Base-by-base conservation (phyloP, 805 yeast genomes). In the Hagleromyces aurorensis region DNA sequence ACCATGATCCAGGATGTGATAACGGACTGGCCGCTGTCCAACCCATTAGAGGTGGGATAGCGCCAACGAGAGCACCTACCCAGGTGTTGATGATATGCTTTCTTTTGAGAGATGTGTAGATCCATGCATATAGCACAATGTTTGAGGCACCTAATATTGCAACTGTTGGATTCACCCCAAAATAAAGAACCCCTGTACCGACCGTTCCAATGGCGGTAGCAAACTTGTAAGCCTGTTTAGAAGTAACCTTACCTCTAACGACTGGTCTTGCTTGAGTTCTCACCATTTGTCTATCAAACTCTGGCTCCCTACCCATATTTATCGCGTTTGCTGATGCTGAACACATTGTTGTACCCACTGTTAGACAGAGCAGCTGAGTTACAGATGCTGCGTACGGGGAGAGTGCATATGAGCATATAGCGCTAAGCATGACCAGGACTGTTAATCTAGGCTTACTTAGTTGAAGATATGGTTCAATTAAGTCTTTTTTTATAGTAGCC, bases 21-120 rank as follows among this genome's bases (percentile, higher is more conserved):
- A 87, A 59, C 1, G 86, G 72, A 3, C 84, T 74, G 8, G 95
- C 81, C 0, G 89, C 85, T 2, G 95, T 96, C 98, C 98, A 91
- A 2, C 98, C 98, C 98, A 91, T 91, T 29, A 91, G 67, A 13
- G 98, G 98, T 0, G 98, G 98, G 26, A 91, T 82, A 0, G 96
- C 98, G 4, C 98, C 98, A 4, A 91, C 98, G n/a, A 91, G 55
- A 0, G 98, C 98, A 12, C 98, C 98, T 3, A 91, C 91, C 98
- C 98, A 91, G 1, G 98, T 91, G 56, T 91, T 91, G 22, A 82
- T 54, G 29, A 91, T 89, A 14, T 83, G 77, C 36, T 67, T 72
- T 33, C 98, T 69, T 52, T 91, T 91, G 53, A 91, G 61, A 0
- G 96, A 79, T 0, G 98, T 91, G 61, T 91, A 91, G 1, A 79